A percentile compares a stretch with the other conserved stretches of the same genome.
phyloP scores from a whole-genome alignment of 1,284 basidiomycete species.

The Heterobasidion parviporum region DNA sequence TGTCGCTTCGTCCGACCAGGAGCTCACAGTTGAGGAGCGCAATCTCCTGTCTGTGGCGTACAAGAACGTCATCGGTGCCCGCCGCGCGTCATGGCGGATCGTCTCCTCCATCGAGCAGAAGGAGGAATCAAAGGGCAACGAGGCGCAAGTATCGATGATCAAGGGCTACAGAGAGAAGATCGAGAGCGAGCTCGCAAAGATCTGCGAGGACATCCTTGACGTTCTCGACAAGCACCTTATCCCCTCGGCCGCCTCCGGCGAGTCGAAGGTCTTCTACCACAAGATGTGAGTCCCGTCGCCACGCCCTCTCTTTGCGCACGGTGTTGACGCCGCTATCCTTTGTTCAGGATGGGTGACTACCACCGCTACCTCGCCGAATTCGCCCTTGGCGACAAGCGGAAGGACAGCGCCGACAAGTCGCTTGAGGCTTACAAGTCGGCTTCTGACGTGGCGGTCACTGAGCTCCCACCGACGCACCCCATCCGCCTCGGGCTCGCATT shows the following conservation, averaged over 20 bases:
- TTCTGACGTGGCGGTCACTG: slow-evolving; percentile 95
- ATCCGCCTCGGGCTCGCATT: slow-evolving; percentile 98
- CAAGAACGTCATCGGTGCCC: slow-evolving; percentile 99
- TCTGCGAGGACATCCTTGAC: slow-evolving; percentile 99
- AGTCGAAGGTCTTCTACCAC: slow-evolving; percentile 99
- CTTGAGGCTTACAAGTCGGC: slow-evolving; percentile 99
- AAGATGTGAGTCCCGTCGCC: slow-evolving; percentile 75
- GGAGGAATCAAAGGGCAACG: slow-evolving; percentile 99
- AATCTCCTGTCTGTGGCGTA: slow-evolving; percentile 98
- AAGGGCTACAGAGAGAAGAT: slow-evolving; percentile 99
- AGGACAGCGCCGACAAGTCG: slow-evolving; percentile 97
- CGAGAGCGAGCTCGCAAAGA: slow-evolving; percentile 95
- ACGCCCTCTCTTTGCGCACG: not conserved
- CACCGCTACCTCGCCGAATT: slow-evolving; percentile 99
- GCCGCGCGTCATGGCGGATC: slow-evolving; percentile 98
- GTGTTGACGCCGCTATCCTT: not conserved
- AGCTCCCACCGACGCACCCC: slow-evolving; percentile 98
- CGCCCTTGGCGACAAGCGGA: slow-evolving; percentile 97
- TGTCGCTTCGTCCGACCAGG: slow-evolving; percentile 93
- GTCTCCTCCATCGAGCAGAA: slow-evolving; percentile 99
- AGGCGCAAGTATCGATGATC: slow-evolving; percentile 97
- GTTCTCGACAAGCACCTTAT: slow-evolving; percentile 99
- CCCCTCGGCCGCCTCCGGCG: slow-evolving; percentile 94
- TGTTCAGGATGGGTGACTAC: slow-evolving; percentile 96
- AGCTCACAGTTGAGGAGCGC: slow-evolving; percentile 98